Evolutionary conservation across 1,284 basidiomycete species (phyloP).

Genomic region (Cryptococcus neoformans): DNA sequence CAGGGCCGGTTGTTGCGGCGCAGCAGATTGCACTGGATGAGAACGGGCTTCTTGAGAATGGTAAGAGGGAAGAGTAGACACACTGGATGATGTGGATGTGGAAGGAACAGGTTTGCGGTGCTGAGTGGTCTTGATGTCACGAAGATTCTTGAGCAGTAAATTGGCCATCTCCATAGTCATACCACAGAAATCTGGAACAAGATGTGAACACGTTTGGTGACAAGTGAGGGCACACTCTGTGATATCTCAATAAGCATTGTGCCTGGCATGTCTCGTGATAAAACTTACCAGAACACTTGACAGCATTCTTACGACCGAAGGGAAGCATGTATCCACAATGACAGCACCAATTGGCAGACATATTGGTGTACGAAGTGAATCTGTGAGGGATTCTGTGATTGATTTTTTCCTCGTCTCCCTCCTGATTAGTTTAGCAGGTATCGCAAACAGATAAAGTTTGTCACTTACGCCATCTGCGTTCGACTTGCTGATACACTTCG

Average conservation of each 20-base stretch:
- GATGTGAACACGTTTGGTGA: slow-evolving; percentile 95
- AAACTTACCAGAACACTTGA: slow-evolving; percentile 69
- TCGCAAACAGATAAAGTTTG: neutral
- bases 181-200: slow-evolving; percentile 99
- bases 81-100: slow-evolving; percentile 27
- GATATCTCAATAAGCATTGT: slow-evolving; percentile 3
- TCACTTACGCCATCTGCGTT: slow-evolving; percentile 73
- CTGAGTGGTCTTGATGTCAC: slow-evolving; percentile 61
- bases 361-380: slow-evolving; percentile 95
- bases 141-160: slow-evolving; percentile 83
- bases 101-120: slow-evolving; percentile 32
- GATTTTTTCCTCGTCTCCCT: slow-evolving; percentile 97
- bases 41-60: slow-evolving; percentile 24
- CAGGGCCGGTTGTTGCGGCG: slow-evolving; percentile 12
- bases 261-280: neutral
- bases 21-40: slow-evolving; percentile 5
- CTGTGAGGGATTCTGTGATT: slow-evolving; percentile 99
- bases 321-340: slow-evolving; percentile 99
- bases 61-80: slow-evolving; percentile 27
- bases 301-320: slow-evolving; percentile 92
- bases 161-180: slow-evolving; percentile 99
- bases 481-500: slow-evolving; percentile 98
- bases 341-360: slow-evolving; percentile 99
- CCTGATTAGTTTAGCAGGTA: slow-evolving; percentile 53
- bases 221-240: slow-evolving; percentile 91